Base-by-base conservation (phyloP, 2,329 filamentous ascomycete genomes). In the Cyphellophora attinorum region DNA sequence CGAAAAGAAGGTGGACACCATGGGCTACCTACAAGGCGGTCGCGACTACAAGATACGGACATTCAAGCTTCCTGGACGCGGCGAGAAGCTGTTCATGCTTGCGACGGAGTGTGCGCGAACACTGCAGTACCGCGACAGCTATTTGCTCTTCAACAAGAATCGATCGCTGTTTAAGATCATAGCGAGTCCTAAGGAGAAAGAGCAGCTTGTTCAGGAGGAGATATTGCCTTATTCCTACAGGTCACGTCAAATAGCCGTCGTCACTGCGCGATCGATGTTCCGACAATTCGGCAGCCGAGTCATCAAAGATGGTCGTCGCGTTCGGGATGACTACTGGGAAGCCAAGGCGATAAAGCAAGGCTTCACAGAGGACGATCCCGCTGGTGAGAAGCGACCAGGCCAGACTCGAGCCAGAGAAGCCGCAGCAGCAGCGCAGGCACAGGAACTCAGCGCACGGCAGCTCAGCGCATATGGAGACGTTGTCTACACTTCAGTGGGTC, bases 261-360 rank as follows among this genome's bases (percentile, higher is more conserved):
- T 98, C 28, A 96, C 91, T 1, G 91, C 91, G 18, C 79, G 85
- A 45, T 96, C 89, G 49, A 98, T 98, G 91, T 98, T 96, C 60
- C 79, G 91, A 28, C 91, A 98, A 58, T 98, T 98, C 58, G 91
- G 91, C 31, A 95, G 88, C 58, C 76, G 91, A 44, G 81, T 98
- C 34, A 91, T 98, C 45, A 77, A 83, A 21, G 84, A 88, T 51
- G 91, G 91, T 19, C 75, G 89, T 43, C 73, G 91, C 38, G 91
- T 98, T 27, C 80, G 91, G 32, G 91, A 98, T 60, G 91, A 98
- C 57, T 98, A 98, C 61, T 98, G 91, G 91, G 91, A 96, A 60
- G 84, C 81, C 53, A 96, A 96, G 61, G 91, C 91, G 5, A 74
- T 83, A 31, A 98, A 96, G 61, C 91, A 98, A 60, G 91, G 91